Evolutionary conservation across 176 grass and related monocot species (phyloP), one percentile per base, ranked within the genome.

Genomic region (Carex littledalei): DNA sequence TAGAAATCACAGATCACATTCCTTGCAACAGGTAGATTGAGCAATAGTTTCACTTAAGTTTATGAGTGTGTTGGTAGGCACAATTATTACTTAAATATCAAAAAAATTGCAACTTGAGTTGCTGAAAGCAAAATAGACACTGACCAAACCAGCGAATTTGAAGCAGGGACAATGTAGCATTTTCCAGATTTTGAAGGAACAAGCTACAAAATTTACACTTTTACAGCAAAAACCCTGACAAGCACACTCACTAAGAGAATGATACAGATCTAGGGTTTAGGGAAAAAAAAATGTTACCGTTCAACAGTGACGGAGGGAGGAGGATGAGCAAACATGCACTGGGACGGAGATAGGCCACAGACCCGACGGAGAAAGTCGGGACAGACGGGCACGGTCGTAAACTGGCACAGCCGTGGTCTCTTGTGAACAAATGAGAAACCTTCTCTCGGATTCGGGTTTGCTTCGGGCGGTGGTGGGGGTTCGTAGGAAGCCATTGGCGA

Each of bases 291-390:
- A 37, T 49, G 47, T 49, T 83, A 94, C 90, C 83, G n/a, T 31
- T 94, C 88, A 86, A 94, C 81, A 80, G 81, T 29, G 41, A 90
- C 81, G 70, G 84, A 65, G 29, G 68, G 80, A 68, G 91, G 93
- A 58, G 93, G 93, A 87, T 92, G 90, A 39, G 93, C 93, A 58
- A 88, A 90, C 85, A 70, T 92, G 88, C 90, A 94, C 62, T 94
- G 87, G 63, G 88, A 63, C 75, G 87, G 84, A 83, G 90, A 14
- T 79, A 88, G 93, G 17, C 68, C 47, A 84, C 90, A 94, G 67
- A 81, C 72, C 7, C 87, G 74, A 79, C 84, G 88, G 35, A 92
- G 75, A 88, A 87, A 92, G 70, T 90, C 90, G 66, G 83, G 89
- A 84, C 93, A 94, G 53, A 62, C 84, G 57, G 87, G 83, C 13